Conservation (phyloP, 495 filamentous ascomycete species). For the Xylaria acuta region DNA sequence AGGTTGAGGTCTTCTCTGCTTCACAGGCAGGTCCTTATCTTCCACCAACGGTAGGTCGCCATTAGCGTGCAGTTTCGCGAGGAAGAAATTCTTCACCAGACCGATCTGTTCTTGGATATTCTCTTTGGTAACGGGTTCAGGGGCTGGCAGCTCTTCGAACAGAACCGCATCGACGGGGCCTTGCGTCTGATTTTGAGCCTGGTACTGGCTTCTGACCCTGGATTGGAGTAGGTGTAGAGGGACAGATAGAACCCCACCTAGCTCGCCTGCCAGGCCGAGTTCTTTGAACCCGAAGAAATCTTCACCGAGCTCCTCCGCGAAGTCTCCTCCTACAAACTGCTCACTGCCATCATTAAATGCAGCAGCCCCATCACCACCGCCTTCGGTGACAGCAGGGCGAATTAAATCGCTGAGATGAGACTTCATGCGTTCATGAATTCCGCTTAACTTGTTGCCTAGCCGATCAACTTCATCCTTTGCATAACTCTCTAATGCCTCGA, state of each 20-base stretch:
- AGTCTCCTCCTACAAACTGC: slow-evolving; percentile 95
- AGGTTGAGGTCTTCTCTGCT: slow-evolving; percentile 91
- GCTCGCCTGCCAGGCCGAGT: slow-evolving; percentile 86
- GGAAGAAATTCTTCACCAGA: slow-evolving; percentile 87
- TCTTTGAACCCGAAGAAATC: slow-evolving; percentile 99
- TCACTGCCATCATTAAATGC: slow-evolving; percentile 97
- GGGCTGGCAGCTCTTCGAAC: slow-evolving; percentile 72
- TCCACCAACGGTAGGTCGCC: slow-evolving; percentile 83
- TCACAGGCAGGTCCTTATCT: slow-evolving; percentile 91
- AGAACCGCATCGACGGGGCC: slow-evolving; percentile 61
- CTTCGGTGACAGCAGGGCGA: slow-evolving; percentile 83
- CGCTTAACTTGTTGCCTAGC: slow-evolving; percentile 78
- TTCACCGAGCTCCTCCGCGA: slow-evolving; percentile 95
- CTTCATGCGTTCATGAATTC: slow-evolving; percentile 92
- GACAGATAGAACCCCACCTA: slow-evolving; percentile 85
- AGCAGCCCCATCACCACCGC: slow-evolving; percentile 80
- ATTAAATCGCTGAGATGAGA: slow-evolving; percentile 86
- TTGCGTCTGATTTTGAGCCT: slow-evolving; percentile 70
- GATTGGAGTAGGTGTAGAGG: slow-evolving; percentile 94
- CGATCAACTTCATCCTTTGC: slow-evolving; percentile 93
- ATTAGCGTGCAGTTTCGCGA: slow-evolving; percentile 81
- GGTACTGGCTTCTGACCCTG: slow-evolving; percentile 80
- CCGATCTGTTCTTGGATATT: slow-evolving; percentile 81
- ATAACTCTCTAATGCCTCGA: slow-evolving; percentile 84
- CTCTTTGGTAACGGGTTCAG: slow-evolving; percentile 80